Evolutionary conservation across 1,284 basidiomycete species (phyloP).

Genomic region (Ceratobasidium sp.): DNA sequence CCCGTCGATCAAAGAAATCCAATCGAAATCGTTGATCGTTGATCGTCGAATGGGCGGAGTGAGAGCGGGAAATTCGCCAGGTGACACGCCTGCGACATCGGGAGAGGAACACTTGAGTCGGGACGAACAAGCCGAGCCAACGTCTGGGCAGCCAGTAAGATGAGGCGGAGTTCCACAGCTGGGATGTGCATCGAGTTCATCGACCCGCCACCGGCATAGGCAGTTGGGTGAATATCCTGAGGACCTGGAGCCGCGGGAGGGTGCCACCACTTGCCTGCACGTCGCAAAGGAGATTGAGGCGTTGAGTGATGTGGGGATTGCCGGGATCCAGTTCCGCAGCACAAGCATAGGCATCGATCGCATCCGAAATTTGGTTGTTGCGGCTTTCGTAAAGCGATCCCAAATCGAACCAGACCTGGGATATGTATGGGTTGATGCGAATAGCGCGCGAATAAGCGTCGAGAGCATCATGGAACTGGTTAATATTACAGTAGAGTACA

Average conservation of each 20-base stretch:
- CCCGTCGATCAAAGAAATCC: too few relatives aligned
- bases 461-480: slow-evolving; percentile 96
- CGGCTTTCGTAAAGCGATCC: slow-evolving; percentile 97
- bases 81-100: slow-evolving; percentile 78
- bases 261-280: slow-evolving; percentile 80
- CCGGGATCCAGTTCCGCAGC: slow-evolving; percentile 86
- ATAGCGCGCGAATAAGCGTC: slow-evolving; percentile 99
- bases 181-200: slow-evolving; percentile 39
- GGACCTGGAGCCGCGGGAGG: slow-evolving; percentile 80
- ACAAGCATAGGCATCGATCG: slow-evolving; percentile 95
- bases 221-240: slow-evolving; percentile 93
- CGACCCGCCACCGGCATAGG: slow-evolving; percentile 61
- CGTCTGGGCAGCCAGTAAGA: slow-evolving; percentile 23
- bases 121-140: slow-evolving; percentile 15
- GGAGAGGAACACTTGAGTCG: slow-evolving; percentile 54
- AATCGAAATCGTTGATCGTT: too few relatives aligned
- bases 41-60: too few relatives aligned
- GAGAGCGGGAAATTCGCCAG: slow-evolving; percentile 62
- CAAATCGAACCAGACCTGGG: slow-evolving; percentile 98
- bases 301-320: slow-evolving; percentile 78
- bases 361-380: slow-evolving; percentile 98
- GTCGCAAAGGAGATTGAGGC: slow-evolving; percentile 76
- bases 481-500: slow-evolving; percentile 99
- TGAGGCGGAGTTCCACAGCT: slow-evolving; percentile 28
- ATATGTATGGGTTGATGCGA: slow-evolving; percentile 98